Evolutionary conservation across 768 basidiomycete species (phyloP).

Genomic region (Leccinum ochraceum): DNA sequence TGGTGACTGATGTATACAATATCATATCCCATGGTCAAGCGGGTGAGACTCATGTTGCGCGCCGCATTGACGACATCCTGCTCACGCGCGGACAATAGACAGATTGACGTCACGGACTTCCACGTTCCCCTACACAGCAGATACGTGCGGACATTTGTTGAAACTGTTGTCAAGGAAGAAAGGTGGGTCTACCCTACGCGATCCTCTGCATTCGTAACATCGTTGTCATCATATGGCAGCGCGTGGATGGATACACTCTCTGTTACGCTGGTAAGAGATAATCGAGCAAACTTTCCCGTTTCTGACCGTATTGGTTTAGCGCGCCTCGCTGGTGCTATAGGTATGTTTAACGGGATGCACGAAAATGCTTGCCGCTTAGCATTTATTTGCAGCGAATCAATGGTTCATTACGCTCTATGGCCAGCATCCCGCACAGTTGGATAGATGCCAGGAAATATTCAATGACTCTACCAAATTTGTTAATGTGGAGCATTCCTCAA

Average conservation of each 20-base stretch:
- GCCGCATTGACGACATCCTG: neutral
- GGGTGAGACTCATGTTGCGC: conserved; percentile 38
- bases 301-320: conserved; percentile 32
- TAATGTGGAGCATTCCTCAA: conserved; percentile 49
- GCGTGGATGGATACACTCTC: conserved; percentile 43
- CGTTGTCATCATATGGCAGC: conserved; percentile 28
- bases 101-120: conserved; percentile 60
- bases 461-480: conserved; percentile 35
- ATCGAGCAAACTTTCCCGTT: neutral
- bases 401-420: conserved; percentile 59
- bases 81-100: conserved; percentile 37
- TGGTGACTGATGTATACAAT: conserved; percentile 49
- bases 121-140: conserved; percentile 56
- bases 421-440: conserved; percentile 53
- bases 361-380: neutral
- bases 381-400: conserved; percentile 42
- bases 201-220: neutral
- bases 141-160: conserved; percentile 49
- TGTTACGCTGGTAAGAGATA: conserved; percentile 43
- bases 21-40: conserved; percentile 56
- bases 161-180: conserved; percentile 46
- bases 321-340: conserved; percentile 49
- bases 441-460: conserved; percentile 52
- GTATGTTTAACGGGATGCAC: conserved; percentile 33
- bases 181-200: conserved; percentile 35